Base-by-base conservation (phyloP, 768 basidiomycete genomes). In the Termitomyces sp. region DNA sequence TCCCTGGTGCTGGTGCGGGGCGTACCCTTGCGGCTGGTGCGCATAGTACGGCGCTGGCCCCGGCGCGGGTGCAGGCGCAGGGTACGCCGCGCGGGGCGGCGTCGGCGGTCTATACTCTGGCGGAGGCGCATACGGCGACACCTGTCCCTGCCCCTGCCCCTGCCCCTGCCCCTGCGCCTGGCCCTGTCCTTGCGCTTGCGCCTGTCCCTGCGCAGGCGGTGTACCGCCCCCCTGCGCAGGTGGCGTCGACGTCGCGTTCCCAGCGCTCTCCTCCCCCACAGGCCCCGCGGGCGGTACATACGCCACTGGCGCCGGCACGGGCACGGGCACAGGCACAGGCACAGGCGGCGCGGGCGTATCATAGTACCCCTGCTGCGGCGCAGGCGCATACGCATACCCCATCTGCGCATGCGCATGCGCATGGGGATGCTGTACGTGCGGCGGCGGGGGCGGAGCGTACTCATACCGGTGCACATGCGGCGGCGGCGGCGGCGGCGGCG, bases 351-450 rank as follows among this genome's bases (percentile, higher is more conserved):
- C 6, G 0, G 41, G 41, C 18, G 41, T n/a, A 8, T 59, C 54
- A 4, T 59, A 59, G 20, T 59, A 59, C 30, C 44, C 57, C 41
- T 47, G 50, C 16, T n/a, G 30, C 35, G 50, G 50, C 4, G 33
- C 43, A 35, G 57, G 50, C 4, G 35, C 35, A 32, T 59, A 59
- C 44, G 26, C 54, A 32, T 59, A 59, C 51, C 33, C 44, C 33
- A 32, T 50, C 6, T 26, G 49, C 20, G 36, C 28, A 13, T 46
- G 55, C 6, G 56, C 33, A 13, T 30, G 30, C 30, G 30, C 23
- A 23, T 55, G n/a, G n/a, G n/a, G n/a, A n/a, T n/a, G n/a, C n/a
- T n/a, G n/a, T n/a, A n/a, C n/a, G n/a, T n/a, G n/a, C n/a, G n/a
- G 61, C 14, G 40, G 41, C 1, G 40, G 56, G 0, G 48, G 55